A percentile compares a stretch with the other conserved stretches of the same genome.
Evolutionary conservation across 176 grass and related monocot species (phyloP).

Genomic region (Paspalum notatum): DNA sequence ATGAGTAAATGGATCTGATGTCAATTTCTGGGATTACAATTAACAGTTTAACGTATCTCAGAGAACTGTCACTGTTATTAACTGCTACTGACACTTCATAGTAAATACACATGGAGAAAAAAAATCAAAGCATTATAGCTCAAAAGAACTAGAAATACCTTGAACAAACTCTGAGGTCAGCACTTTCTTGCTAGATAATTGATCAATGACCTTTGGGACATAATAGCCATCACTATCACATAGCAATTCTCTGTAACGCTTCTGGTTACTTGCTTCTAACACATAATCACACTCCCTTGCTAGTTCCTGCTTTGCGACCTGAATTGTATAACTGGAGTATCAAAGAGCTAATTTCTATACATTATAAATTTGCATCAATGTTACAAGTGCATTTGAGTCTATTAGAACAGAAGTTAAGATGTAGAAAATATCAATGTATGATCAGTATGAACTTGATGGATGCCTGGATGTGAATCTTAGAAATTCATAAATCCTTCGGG

Average conservation of each 20-base stretch:
- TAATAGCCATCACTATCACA: conserved; percentile 72
- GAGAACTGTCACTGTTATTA: not conserved
- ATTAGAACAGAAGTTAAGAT: conserved; percentile 5
- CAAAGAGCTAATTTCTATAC: conserved; percentile 20
- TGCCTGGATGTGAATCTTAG: not conserved
- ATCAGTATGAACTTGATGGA: not conserved
- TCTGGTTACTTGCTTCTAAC: conserved; percentile 91
- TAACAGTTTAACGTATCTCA: conserved; percentile 2
- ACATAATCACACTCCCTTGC: conserved; percentile 95
- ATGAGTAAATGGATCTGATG: not conserved
- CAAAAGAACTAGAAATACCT: conserved; percentile 61
- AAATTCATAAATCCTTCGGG: not conserved
- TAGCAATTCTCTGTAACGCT: conserved; percentile 75
- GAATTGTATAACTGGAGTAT: conserved; percentile 29
- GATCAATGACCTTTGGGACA: conserved; percentile 75
- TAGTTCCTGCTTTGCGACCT: conserved; percentile 94
- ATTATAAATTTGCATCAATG: not conserved
- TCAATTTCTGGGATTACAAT: not conserved
- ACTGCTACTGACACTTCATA: not conserved
- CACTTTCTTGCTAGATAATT: conserved; percentile 79
- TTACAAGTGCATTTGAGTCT: not conserved
- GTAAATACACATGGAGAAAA: not conserved
- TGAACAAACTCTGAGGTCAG: conserved; percentile 78
- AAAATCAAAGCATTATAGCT: not conserved
- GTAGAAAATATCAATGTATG: conserved; percentile 10